Percentiles rank a stretch among this genome's conserved stretches.
phyloP scores from a whole-genome alignment of 331 rosid genomes.

The Cydonia oblonga region DNA sequence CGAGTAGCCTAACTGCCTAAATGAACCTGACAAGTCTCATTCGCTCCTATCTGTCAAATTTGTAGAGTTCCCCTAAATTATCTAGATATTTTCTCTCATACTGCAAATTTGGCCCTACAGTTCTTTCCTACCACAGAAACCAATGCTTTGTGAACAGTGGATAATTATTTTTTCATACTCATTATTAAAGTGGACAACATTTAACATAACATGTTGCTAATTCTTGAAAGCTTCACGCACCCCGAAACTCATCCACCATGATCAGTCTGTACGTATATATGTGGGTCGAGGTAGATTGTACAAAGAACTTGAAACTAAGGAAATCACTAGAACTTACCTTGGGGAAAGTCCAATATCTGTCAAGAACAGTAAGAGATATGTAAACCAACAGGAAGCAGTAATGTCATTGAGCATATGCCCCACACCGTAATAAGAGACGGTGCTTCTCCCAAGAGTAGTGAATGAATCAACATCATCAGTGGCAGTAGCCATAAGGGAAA shows the following conservation, averaged over 20 bases:
- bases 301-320: not conserved
- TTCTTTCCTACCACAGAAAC: not conserved
- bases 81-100: not conserved
- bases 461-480: slow-evolving; percentile 38
- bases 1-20: not conserved
- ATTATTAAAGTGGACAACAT: not conserved
- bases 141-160: not conserved
- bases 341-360: slow-evolving; percentile 89
- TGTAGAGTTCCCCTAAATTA: not conserved
- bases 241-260: not conserved
- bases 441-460: slow-evolving; percentile 57
- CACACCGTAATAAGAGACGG: slow-evolving; percentile 67
- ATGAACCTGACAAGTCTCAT: not conserved
- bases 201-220: not conserved
- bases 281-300: not conserved
- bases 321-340: slow-evolving; percentile 26
- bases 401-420: slow-evolving; percentile 99
- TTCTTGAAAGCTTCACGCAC: not conserved
- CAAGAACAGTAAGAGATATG: slow-evolving; percentile 78
- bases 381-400: slow-evolving; percentile 95
- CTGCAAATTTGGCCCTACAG: not conserved
- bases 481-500: slow-evolving; percentile 27
- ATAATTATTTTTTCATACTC: not conserved
- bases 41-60: not conserved
- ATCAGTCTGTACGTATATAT: not conserved